phyloP scores from a whole-genome alignment of 345 rosid genomes.

The Lenwebbia sp. region DNA sequence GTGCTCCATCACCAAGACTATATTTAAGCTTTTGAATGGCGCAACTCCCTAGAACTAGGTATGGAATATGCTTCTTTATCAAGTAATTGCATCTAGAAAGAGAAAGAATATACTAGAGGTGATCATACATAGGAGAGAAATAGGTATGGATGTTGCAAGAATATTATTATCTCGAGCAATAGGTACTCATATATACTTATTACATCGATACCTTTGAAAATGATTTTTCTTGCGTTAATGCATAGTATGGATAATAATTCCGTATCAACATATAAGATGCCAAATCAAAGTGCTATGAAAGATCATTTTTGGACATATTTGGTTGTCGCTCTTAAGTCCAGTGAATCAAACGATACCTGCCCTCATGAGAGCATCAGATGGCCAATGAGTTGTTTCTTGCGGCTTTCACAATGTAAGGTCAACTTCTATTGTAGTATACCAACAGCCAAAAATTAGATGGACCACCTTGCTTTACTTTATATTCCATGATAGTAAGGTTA shows the following conservation, averaged over 20 bases:
- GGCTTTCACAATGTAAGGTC: not conserved
- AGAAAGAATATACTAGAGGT: not conserved
- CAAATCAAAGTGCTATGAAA: not conserved
- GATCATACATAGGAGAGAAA: not conserved
- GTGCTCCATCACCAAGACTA: not conserved
- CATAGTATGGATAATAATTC: not conserved
- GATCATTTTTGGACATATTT: not conserved
- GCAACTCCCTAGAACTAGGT: not conserved
- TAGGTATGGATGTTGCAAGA: not conserved
- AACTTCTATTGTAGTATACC: not conserved
- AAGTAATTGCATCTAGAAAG: not conserved
- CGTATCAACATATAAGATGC: not conserved
- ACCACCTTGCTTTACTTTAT: not conserved
- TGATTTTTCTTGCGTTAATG: not conserved
- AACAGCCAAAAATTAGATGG: not conserved
- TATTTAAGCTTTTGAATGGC: not conserved
- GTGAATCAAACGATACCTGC: not conserved
- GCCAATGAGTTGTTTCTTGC: not conserved
- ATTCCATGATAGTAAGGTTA: not conserved
- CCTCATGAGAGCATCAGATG: not conserved
- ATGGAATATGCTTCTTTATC: not conserved
- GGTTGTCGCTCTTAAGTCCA: not conserved
- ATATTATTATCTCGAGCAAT: not conserved
- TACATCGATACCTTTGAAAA: not conserved
- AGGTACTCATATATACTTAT: not conserved